Conservation (phyloP, 768 basidiomycete species). For the Boletus sensibilis region DNA sequence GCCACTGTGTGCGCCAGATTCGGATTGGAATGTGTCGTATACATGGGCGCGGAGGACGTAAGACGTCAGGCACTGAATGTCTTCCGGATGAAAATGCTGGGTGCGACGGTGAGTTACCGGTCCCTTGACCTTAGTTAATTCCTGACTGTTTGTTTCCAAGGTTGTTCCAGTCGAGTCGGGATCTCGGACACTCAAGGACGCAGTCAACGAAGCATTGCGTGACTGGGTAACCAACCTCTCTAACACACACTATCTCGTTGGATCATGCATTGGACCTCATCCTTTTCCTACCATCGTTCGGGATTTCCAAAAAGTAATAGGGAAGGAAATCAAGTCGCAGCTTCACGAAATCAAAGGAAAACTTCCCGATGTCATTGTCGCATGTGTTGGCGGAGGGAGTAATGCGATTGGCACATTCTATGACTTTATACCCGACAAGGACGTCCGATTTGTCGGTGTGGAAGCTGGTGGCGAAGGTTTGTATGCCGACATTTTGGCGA, state of each 20-base stretch:
- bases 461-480: conserved; percentile 97
- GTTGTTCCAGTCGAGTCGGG: conserved; percentile 94
- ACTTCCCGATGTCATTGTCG: conserved; percentile 91
- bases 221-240: conserved; percentile 98
- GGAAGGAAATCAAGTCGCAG: conserved; percentile 91
- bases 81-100: conserved; percentile 97
- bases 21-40: conserved; percentile 91
- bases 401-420: conserved; percentile 99
- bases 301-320: conserved; percentile 96
- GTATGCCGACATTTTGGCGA: conserved; percentile 8
- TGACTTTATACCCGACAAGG: conserved; percentile 89
- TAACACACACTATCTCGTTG: conserved; percentile 94
- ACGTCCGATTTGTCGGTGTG: conserved; percentile 85
- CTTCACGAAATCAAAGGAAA: conserved; percentile 70
- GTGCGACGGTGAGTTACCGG: conserved; percentile 63
- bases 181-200: conserved; percentile 94
- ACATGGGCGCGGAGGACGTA: conserved; percentile 98
- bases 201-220: conserved; percentile 96
- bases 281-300: conserved; percentile 99
- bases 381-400: conserved; percentile 96
- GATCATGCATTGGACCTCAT: conserved; percentile 96
- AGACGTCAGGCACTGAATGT: conserved; percentile 95
- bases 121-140: background rate
- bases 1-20: conserved; percentile 98
- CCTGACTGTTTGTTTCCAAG: conserved; percentile 37